A percentile compares a stretch with the other conserved stretches of the same genome.
phyloP scores from a whole-genome alignment of 176 grass and related monocot genomes.

The Zea mays region Zm-B73-REFERENCE-NAM-5.0 NC_050098.1:225425001-225425500 shows the following conservation, averaged over 20 bases:
- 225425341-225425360: too few relatives aligned
- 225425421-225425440: too few relatives aligned
- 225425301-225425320: too few relatives aligned
- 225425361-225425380: too few relatives aligned
- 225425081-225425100: background rate
- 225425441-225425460: too few relatives aligned
- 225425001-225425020: conserved; percentile 1
- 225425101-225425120: background rate
- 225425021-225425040: conserved; percentile 28
- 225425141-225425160: background rate
- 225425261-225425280: too few relatives aligned
- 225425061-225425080: background rate
- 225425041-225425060: conserved; percentile 24
- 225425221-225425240: background rate
- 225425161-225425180: background rate
- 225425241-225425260: background rate
- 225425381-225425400: too few relatives aligned
- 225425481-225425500: too few relatives aligned
- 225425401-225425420: too few relatives aligned
- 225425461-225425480: too few relatives aligned
- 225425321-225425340: too few relatives aligned
- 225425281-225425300: too few relatives aligned
- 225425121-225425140: background rate
- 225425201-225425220: background rate
- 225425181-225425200: background rate